Percentiles rank a stretch among this genome's conserved stretches.
phyloP scores from a whole-genome alignment of 1,139 yeast genomes.

The Yamadazyma dendronema region DNA sequence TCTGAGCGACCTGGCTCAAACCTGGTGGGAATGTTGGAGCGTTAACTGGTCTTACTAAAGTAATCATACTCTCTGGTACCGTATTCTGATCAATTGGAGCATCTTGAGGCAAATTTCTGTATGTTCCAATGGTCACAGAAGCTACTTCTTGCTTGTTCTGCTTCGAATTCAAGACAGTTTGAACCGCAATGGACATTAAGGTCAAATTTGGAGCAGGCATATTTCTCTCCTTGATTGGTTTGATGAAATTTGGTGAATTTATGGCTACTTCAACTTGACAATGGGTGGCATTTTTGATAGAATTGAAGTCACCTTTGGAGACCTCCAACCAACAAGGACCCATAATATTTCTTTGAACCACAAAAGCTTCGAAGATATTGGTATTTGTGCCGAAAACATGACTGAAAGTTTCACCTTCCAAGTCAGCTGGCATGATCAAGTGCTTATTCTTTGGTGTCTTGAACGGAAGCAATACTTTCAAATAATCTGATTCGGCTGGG shows the following conservation, averaged over 20 bases:
- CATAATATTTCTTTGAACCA: slow-evolving; percentile 79
- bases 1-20: slow-evolving; percentile 54
- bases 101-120: slow-evolving; percentile 67
- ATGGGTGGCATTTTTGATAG: slow-evolving; percentile 70
- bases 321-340: slow-evolving; percentile 97
- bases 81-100: slow-evolving; percentile 57
- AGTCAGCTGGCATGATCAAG: slow-evolving; percentile 55
- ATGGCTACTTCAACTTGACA: slow-evolving; percentile 75
- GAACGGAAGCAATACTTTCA: slow-evolving; percentile 75
- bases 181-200: slow-evolving; percentile 72
- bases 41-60: slow-evolving; percentile 76
- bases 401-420: slow-evolving; percentile 73
- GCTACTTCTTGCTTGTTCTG: slow-evolving; percentile 84
- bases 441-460: slow-evolving; percentile 53
- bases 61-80: slow-evolving; percentile 56
- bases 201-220: slow-evolving; percentile 60
- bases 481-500: slow-evolving; percentile 78
- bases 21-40: slow-evolving; percentile 70
- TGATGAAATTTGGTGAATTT: slow-evolving; percentile 46
- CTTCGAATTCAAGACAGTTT: slow-evolving; percentile 71
- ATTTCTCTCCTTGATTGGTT: slow-evolving; percentile 48
- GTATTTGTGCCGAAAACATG: slow-evolving; percentile 81
- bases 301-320: slow-evolving; percentile 56
- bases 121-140: slow-evolving; percentile 74
- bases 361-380: slow-evolving; percentile 80